phyloP scores from a whole-genome alignment of 78 protist genomes.

The Polysphondylium violaceum region DNA sequence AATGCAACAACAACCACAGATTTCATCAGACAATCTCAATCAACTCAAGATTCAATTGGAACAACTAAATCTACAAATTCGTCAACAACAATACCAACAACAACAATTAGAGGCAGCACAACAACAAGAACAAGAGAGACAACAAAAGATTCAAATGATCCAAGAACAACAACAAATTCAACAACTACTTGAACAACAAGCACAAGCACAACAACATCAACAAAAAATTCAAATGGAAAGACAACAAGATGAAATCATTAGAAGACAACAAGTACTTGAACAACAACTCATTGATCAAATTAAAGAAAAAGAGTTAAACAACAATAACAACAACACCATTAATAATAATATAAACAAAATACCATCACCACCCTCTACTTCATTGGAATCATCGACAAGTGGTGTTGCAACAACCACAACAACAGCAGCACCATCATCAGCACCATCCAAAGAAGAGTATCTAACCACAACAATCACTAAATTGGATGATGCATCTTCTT shows the following conservation, averaged over 20 bases:
- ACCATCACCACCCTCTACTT: conserved; percentile 43
- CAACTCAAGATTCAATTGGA: neutral
- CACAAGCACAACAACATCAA: neutral
- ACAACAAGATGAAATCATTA: no score
- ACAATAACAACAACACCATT: no score
- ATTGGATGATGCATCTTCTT: conserved; percentile 4
- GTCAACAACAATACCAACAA: conserved; percentile 15
- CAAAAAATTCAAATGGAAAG: no score
- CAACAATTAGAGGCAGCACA: neutral
- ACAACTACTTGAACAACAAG: neutral
- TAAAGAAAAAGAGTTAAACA: no score
- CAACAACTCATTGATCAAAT: no score
- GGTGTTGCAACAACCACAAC: no score
- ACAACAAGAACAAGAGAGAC: neutral
- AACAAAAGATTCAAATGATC: neutral
- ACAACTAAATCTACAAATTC: conserved; percentile 1
- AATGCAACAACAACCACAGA: neutral
- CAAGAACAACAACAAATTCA: neutral
- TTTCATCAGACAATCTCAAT: neutral
- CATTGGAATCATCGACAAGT: no score
- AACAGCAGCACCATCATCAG: no score
- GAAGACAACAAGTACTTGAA: no score
- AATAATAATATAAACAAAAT: no score
- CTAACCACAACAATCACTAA: no score
- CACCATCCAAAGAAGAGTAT: no score